phyloP scores from a whole-genome alignment of 176 grass and related monocot genomes.

The Areca catechu region DNA sequence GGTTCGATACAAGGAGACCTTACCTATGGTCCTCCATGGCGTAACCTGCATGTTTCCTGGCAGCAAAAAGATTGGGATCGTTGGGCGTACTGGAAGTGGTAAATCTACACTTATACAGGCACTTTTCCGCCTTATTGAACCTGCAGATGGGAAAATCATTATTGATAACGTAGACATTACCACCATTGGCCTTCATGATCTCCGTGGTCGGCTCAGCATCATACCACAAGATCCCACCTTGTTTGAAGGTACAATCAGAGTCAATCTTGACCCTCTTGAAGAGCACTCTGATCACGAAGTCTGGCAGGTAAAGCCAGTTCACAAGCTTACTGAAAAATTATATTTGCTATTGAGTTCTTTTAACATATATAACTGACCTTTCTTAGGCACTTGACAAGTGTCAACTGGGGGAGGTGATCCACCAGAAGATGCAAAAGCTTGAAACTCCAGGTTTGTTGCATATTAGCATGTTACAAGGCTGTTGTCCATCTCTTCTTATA shows the following conservation, averaged over 20 bases:
- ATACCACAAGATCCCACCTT: constrained; percentile 94
- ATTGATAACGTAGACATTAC: constrained; percentile 73
- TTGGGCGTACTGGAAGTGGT: constrained; percentile 96
- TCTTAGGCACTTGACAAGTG: constrained; percentile 90
- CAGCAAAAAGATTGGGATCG: constrained; percentile 89
- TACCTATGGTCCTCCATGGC: constrained; percentile 77
- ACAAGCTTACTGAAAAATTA: too few species aligned
- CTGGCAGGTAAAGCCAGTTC: constrained; percentile 52
- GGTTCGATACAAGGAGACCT: constrained; percentile 89
- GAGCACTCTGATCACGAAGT: constrained; percentile 67
- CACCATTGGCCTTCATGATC: constrained; percentile 84
- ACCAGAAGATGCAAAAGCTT: constrained; percentile 56
- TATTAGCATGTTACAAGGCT: neutral
- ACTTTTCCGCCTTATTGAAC: constrained; percentile 90
- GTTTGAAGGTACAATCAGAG: constrained; percentile 89
- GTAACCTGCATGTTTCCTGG: constrained; percentile 79
- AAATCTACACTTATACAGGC: constrained; percentile 99
- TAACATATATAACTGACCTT: neutral
- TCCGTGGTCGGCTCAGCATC: constrained; percentile 79
- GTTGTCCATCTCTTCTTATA: neutral
- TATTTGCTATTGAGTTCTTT: too few species aligned
- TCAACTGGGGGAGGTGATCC: constrained; percentile 83
- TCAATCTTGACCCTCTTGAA: constrained; percentile 90
- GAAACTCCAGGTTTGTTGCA: constrained; percentile 64
- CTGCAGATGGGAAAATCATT: constrained; percentile 57